Conservation (phyloP, 1,284 basidiomycete species). For the Moniliophthora roreri region DNA sequence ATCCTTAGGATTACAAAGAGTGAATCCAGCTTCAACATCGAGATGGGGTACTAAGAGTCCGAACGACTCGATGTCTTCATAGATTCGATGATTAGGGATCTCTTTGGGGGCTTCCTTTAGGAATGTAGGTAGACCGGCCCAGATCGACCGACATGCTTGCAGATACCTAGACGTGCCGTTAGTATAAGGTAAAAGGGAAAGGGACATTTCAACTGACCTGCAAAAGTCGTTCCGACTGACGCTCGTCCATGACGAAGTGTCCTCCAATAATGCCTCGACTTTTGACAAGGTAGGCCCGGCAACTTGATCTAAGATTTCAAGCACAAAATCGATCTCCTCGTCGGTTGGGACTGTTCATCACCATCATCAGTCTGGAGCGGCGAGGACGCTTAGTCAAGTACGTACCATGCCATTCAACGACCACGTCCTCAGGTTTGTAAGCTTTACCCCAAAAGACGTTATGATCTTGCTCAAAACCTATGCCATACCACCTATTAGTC, state of each 20-base stretch:
- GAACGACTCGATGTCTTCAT: slow-evolving; percentile 61
- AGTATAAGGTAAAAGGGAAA: slow-evolving; percentile 4
- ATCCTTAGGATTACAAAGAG: slow-evolving; percentile 76
- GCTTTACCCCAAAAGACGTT: slow-evolving; percentile 84
- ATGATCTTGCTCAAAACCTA: slow-evolving; percentile 75
- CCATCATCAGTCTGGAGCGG: neutral
- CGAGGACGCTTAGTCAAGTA: slow-evolving; percentile 6
- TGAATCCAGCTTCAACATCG: slow-evolving; percentile 72
- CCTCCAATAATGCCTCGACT: slow-evolving; percentile 65
- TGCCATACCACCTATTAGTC: slow-evolving; percentile 11
- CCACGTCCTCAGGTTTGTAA: slow-evolving; percentile 79
- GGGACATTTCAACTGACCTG: slow-evolving; percentile 43
- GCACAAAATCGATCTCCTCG: slow-evolving; percentile 79
- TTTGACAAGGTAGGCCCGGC: slow-evolving; percentile 66
- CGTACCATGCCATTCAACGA: slow-evolving; percentile 87
- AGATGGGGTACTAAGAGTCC: slow-evolving; percentile 65
- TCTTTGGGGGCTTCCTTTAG: slow-evolving; percentile 60
- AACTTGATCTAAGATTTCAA: slow-evolving; percentile 77
- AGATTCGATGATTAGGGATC: slow-evolving; percentile 54
- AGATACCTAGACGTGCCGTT: slow-evolving; percentile 47
- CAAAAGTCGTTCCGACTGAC: slow-evolving; percentile 93
- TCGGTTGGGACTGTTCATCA: slow-evolving; percentile 56
- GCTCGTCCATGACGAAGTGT: slow-evolving; percentile 63
- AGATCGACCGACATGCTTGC: slow-evolving; percentile 62
- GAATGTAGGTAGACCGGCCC: slow-evolving; percentile 73